These are phyloP conservation scores for Ascochyta clinopodiicola DNA, from an alignment of 2,329 filamentous ascomycete genomes.

Conservation along the genomic window DNA sequence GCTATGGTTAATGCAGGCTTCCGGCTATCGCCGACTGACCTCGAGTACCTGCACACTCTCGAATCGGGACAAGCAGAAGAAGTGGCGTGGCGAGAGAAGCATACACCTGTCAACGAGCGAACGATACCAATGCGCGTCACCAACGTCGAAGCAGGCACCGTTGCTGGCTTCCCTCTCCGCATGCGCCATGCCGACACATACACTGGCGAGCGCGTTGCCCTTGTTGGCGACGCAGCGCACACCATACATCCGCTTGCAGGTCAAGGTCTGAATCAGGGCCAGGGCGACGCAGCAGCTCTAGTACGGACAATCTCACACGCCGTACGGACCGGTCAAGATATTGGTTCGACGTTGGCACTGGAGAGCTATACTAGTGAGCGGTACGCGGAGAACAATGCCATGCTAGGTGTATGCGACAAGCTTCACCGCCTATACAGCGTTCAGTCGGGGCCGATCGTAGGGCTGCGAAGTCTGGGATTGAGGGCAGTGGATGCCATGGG, in stretches of 20 bases:
- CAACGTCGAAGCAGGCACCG: conserved; percentile 76
- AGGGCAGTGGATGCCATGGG: conserved; percentile 75
- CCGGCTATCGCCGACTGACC: conserved; percentile 77
- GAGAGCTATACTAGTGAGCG: conserved; percentile 82
- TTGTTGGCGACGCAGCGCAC: conserved; percentile 94
- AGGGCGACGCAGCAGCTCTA: conserved; percentile 85
- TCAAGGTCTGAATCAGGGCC: conserved; percentile 91
- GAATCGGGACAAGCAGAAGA: conserved; percentile 67
- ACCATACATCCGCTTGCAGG: conserved; percentile 94
- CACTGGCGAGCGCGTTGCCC: conserved; percentile 84
- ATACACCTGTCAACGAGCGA: conserved; percentile 62
- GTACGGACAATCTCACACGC: conserved; percentile 76
- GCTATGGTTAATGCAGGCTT: conserved; percentile 95
- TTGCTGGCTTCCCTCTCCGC: conserved; percentile 90
- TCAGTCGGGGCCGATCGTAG: conserved; percentile 78
- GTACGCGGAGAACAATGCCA: conserved; percentile 78
- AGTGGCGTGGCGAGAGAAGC: conserved; percentile 79
- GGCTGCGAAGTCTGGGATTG: conserved; percentile 78
- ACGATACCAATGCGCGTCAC: conserved; percentile 69
- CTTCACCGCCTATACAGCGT: conserved; percentile 91
- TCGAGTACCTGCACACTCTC: conserved; percentile 80
- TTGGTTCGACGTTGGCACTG: conserved; percentile 78
- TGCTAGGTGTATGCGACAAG: conserved; percentile 85
- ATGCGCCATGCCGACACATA: conserved; percentile 95
- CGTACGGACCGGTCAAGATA: conserved; percentile 82